Evolutionary conservation across 331 rosid species (phyloP).

Genomic region (Quercus tomentella): DNA sequence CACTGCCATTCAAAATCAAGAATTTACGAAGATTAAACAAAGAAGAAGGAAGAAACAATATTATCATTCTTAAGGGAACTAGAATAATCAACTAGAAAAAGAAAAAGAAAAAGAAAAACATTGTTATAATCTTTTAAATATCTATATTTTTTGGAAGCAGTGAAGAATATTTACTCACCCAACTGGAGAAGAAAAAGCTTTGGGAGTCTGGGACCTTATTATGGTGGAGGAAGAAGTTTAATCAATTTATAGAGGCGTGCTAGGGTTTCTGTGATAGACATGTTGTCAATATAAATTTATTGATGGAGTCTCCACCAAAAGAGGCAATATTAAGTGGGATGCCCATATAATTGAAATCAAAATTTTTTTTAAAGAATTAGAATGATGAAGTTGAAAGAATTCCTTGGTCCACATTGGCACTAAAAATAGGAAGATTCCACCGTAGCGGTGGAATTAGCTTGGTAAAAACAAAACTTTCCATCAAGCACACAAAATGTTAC

Average conservation of each 20-base stretch:
- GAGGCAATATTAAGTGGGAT: conserved; percentile 17
- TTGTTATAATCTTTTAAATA: no score
- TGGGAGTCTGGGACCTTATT: no score
- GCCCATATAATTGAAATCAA: conserved; percentile 12
- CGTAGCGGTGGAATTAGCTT: conserved; percentile 7
- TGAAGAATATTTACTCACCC: not conserved
- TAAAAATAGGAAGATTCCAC: conserved; percentile 31
- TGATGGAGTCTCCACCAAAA: conserved; percentile 26
- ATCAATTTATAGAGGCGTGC: conserved; percentile 22
- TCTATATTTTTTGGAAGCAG: not conserved
- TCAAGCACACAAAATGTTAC: conserved; percentile 36
- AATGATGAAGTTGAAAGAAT: not conserved
- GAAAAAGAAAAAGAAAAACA: no score
- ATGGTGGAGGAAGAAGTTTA: not conserved
- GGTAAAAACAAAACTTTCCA: conserved; percentile 33
- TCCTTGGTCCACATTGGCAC: not conserved
- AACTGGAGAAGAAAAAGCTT: not conserved
- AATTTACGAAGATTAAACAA: not conserved
- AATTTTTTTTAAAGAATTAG: conserved; percentile 1
- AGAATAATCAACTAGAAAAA: no score
- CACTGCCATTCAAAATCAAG: not conserved
- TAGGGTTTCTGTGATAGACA: conserved; percentile 4
- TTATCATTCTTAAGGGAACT: no score
- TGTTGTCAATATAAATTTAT: conserved; percentile 1
- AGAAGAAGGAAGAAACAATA: not conserved